phyloP scores from a whole-genome alignment of 306 rosid species.

The Cicer arietinum region DNA sequence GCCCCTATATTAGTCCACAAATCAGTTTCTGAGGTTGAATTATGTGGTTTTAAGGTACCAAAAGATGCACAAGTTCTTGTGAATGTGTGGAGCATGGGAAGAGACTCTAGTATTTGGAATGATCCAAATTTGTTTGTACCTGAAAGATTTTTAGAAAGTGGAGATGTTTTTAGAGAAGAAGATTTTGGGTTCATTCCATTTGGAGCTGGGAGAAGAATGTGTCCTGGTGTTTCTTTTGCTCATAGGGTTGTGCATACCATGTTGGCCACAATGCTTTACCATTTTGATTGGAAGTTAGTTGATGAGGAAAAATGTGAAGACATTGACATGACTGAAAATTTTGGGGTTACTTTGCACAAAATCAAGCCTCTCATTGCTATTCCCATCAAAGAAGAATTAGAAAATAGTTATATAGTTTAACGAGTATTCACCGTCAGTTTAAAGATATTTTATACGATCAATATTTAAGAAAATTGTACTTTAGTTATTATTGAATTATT shows the following conservation, averaged over 20 bases:
- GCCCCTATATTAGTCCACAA: conserved; percentile 42
- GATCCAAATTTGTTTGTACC: conserved; percentile 37
- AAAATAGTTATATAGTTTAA: no score
- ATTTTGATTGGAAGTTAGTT: conserved; percentile 29
- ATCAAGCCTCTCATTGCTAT: no score
- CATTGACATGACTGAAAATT: conserved; percentile 33
- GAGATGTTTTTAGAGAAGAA: background rate
- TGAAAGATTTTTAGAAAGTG: conserved; percentile 39
- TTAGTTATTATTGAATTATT: no score
- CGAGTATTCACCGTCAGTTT: no score
- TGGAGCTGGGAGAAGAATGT: conserved; percentile 50
- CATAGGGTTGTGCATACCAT: background rate
- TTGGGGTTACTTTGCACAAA: conserved; percentile 38
- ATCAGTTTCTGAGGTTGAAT: conserved; percentile 7
- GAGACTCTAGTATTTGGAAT: conserved; percentile 28
- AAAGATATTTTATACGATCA: no score
- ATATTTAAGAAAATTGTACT: no score
- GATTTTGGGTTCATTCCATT: conserved; percentile 43
- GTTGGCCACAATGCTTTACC: conserved; percentile 4
- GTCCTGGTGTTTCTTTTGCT: conserved; percentile 27
- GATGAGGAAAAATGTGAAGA: conserved; percentile 4
- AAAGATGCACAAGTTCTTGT: conserved; percentile 35
- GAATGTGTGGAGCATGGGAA: conserved; percentile 43
- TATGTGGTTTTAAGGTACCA: conserved; percentile 29
- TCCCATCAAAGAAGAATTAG: no score